A percentile compares a stretch with the other conserved stretches of the same genome.
Evolutionary conservation across 2,329 filamentous ascomycete genomes (phyloP).

Genomic region (Colletotrichum lindemuthianum): DNA sequence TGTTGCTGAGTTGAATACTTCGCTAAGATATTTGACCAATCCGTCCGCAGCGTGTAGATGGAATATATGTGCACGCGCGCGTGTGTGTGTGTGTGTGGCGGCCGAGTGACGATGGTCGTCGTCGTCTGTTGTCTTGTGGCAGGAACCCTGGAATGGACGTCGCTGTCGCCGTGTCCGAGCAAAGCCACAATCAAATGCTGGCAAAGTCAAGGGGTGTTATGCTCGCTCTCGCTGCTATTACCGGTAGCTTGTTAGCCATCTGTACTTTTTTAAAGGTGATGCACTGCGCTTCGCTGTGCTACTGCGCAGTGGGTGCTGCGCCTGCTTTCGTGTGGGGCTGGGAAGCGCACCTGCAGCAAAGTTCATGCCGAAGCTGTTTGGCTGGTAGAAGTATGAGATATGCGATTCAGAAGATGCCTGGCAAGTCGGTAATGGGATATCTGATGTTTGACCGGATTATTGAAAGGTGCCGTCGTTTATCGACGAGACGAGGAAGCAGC

Average conservation of each 20-base stretch:
- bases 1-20: conserved; percentile 2
- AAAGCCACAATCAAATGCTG: conserved; percentile 25
- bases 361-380: conserved; percentile 34
- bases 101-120: no score
- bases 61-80: no score
- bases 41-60: no score
- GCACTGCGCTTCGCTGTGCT: conserved; percentile 14
- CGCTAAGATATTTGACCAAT: conserved; percentile 4
- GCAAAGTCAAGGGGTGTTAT: not conserved
- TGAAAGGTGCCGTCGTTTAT: not conserved
- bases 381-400: conserved; percentile 17
- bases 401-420: not conserved
- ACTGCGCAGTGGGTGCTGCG: conserved; percentile 20
- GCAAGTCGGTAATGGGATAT: not conserved
- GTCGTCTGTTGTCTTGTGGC: no score
- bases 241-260: conserved; percentile 24
- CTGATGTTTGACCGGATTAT: not conserved
- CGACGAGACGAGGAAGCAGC: not conserved
- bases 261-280: conserved; percentile 10
- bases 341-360: conserved; percentile 34
- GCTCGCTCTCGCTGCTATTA: conserved; percentile 32
- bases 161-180: conserved; percentile 30
- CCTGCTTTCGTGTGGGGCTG: conserved; percentile 33
- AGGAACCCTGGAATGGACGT: not conserved
- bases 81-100: no score